These are phyloP conservation scores for Filosporella fistucella DNA, from an alignment of 495 filamentous ascomycete species.

Conservation along the genomic window DNA sequence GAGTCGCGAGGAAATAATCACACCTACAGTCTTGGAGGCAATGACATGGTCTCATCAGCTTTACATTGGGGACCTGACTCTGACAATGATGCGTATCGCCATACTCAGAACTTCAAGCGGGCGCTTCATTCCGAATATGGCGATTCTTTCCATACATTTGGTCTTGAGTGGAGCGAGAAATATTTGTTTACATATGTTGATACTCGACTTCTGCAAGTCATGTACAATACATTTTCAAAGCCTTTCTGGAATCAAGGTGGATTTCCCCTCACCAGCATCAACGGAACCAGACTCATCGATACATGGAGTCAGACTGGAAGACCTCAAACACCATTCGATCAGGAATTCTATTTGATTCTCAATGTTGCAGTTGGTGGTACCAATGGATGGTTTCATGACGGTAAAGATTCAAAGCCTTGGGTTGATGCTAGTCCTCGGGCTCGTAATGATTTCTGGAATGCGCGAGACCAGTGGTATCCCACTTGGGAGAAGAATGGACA, in stretches of 20 bases:
- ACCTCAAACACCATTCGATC: slow-evolving; percentile 58
- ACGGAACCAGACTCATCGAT: slow-evolving; percentile 48
- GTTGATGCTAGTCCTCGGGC: slow-evolving; percentile 44
- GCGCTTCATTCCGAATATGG: slow-evolving; percentile 8
- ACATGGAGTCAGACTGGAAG: slow-evolving; percentile 19
- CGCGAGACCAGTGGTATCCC: slow-evolving; percentile 50
- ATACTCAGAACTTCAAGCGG: background rate
- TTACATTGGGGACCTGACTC: slow-evolving; percentile 6
- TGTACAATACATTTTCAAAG: slow-evolving; percentile 2
- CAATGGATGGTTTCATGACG: slow-evolving; percentile 56
- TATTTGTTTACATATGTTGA: slow-evolving; percentile 67
- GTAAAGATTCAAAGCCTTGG: slow-evolving; percentile 54
- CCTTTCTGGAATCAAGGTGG: slow-evolving; percentile 48
- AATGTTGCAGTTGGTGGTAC: slow-evolving; percentile 63
- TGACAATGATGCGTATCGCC: background rate
- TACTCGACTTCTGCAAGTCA: slow-evolving; percentile 6
- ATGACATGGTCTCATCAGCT: slow-evolving; percentile 5
- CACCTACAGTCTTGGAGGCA: slow-evolving; percentile 14
- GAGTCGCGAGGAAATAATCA: slow-evolving; percentile 21
- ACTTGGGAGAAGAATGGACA: slow-evolving; percentile 45
- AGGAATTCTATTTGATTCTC: slow-evolving; percentile 63
- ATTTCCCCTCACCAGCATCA: slow-evolving; percentile 49
- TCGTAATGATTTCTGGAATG: slow-evolving; percentile 54
- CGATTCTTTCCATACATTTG: slow-evolving; percentile 48
- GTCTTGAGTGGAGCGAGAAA: slow-evolving; percentile 63